These are phyloP conservation scores for Ogataea pilisensis DNA, from an alignment of 805 yeast species.

Conservation along the genomic window DNA sequence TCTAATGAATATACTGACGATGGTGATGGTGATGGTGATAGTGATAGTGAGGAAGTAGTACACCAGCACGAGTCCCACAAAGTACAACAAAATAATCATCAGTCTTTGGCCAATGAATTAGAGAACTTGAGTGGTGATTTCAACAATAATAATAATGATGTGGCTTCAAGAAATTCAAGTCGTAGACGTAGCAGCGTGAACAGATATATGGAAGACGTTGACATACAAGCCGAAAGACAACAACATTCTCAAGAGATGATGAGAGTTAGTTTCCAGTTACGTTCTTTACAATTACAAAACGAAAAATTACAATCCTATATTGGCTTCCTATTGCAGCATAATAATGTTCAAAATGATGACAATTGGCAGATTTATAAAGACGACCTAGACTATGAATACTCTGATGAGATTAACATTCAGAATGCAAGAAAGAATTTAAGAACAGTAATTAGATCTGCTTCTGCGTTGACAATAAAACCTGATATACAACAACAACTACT, in stretches of 20 bases:
- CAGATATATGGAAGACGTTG: slow-evolving; percentile 23
- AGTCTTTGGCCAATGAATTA: slow-evolving; percentile 20
- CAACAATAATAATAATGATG: not conserved
- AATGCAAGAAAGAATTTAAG: slow-evolving; percentile 42
- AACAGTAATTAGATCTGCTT: slow-evolving; percentile 30
- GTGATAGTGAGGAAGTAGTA: not conserved
- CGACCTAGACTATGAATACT: slow-evolving; percentile 37
- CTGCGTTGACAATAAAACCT: slow-evolving; percentile 30
- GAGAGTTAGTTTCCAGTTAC: slow-evolving; percentile 49
- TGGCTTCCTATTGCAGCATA: slow-evolving; percentile 52
- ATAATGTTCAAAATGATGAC: slow-evolving; percentile 24
- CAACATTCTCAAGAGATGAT: slow-evolving; percentile 43
- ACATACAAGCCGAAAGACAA: slow-evolving; percentile 20
- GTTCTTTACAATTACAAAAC: slow-evolving; percentile 49
- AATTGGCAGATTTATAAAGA: slow-evolving; percentile 13
- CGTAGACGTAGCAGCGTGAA: slow-evolving; percentile 23
- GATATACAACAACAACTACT: not conserved
- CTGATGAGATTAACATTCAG: slow-evolving; percentile 50
- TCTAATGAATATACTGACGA: slow-evolving; percentile 3
- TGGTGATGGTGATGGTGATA: slow-evolving; percentile 3
- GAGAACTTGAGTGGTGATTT: slow-evolving; percentile 8
- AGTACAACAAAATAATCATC: not conserved
- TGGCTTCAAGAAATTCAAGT: slow-evolving; percentile 16
- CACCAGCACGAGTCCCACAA: no score
- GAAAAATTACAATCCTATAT: slow-evolving; percentile 54